Percentiles rank a stretch among this genome's conserved stretches.
These are phyloP conservation scores for Styphnolobium japonicum DNA, from an alignment of 306 rosid genomes.

Conservation along the genomic window DNA sequence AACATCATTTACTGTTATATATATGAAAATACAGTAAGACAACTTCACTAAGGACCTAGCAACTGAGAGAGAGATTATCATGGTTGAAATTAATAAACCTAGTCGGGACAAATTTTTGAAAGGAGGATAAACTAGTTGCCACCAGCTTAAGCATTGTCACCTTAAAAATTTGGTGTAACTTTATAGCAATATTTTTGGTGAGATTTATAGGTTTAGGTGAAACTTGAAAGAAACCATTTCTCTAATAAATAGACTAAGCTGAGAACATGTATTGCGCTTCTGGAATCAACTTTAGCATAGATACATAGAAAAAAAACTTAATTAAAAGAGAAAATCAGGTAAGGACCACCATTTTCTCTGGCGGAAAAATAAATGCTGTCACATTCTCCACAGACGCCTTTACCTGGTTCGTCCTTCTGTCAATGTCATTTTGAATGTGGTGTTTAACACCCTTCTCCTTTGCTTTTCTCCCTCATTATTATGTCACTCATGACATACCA, in stretches of 20 bases:
- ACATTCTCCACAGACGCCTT: conserved; percentile 4
- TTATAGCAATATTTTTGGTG: not conserved
- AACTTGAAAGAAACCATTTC: conserved; percentile 2
- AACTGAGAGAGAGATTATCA: not conserved
- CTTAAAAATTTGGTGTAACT: not conserved
- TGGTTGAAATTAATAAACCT: not conserved
- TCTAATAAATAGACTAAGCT: not conserved
- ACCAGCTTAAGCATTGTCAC: conserved; percentile 9
- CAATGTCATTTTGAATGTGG: conserved; percentile 23
- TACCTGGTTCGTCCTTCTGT: conserved; percentile 7
- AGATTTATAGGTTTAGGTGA: conserved; percentile 1
- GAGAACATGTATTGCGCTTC: not conserved
- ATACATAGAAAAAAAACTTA: not conserved
- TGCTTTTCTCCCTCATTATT: conserved; percentile 1
- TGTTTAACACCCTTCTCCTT: not conserved
- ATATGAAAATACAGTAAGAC: not conserved
- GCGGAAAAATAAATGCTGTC: conserved; percentile 22
- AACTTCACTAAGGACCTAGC: not conserved
- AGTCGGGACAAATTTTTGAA: not conserved
- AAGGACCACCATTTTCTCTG: conserved; percentile 15
- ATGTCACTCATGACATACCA: conserved; percentile 29
- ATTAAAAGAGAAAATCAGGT: not conserved
- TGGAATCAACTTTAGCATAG: not conserved
- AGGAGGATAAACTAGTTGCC: not conserved
- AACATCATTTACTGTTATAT: not conserved